Base-by-base conservation (phyloP, 2,329 filamentous ascomycete genomes). In the Aphanocladium album region DNA sequence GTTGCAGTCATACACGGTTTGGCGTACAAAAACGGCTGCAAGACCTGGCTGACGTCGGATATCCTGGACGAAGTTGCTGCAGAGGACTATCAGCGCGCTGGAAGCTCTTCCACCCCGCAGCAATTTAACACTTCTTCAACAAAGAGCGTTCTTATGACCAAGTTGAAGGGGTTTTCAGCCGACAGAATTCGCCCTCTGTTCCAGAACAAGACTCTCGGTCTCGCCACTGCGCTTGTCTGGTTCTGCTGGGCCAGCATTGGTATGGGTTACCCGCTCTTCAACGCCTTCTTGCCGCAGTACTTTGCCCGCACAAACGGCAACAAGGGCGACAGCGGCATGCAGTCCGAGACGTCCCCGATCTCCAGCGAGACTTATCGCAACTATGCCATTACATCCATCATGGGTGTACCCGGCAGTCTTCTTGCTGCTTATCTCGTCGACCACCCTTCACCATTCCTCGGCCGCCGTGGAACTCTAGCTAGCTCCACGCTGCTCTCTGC, bases 261-360 rank as follows among this genome's bases (percentile, higher is more conserved):
- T 62, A 89, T 96, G 85, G 90, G 87, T 2, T 96, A 93, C 69
- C 91, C 90, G 1, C 83, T 96, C 1, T 96, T 93, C 82, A 95
- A 95, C 73, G 89, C 89, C 57, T 96, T 96, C 75, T 80, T 96
- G n/a, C 91, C 91, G 0, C 89, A 95, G 66, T 95, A 95, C 69
- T 84, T 96, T 62, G 83, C 86, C 25, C 73, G 69, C 39, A 82
- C 85, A 60, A 81, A 84, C 27, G 74, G 74, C 37, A 77, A 65
- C 37, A 65, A 63, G 14, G 70, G n/a, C n/a, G n/a, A 64, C 21
- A 64, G 65, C 3, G 64, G 61, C n/a, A 57, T 70, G 16, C 66
- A 70, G 16, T 70, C 70, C 33, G 70, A 75, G 52, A 71, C 70
- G 11, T 68, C 71, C 25, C 65, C 69, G 27, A 77, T 81, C 59